Conservation (phyloP, 176 grass and related monocot genomes). For the Avena atlantica region DNA sequence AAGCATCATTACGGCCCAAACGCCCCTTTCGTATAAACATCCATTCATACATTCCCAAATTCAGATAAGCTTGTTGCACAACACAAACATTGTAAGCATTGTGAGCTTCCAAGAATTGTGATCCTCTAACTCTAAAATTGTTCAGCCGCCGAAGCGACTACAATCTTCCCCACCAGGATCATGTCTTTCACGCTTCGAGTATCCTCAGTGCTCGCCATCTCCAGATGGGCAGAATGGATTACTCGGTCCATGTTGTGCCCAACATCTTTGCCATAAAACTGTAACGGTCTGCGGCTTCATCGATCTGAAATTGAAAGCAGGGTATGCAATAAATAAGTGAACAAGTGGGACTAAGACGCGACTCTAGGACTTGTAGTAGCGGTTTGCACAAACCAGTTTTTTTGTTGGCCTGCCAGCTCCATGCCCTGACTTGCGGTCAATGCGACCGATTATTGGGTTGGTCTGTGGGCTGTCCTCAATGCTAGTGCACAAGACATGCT, state of each 20-base stretch:
- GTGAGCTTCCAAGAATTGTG: not conserved
- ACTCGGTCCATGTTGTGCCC: constrained; percentile 66
- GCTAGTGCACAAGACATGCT: constrained; percentile 71
- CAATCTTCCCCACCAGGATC: not conserved
- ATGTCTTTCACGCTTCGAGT: not conserved
- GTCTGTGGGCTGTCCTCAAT: constrained; percentile 53
- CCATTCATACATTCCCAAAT: not conserved
- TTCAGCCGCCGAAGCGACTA: not conserved
- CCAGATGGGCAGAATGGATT: not conserved
- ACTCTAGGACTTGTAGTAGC: not conserved
- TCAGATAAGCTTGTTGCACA: not conserved
- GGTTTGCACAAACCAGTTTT: constrained; percentile 64
- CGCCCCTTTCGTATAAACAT: not conserved
- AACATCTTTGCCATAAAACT: constrained; percentile 95
- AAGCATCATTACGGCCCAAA: not conserved
- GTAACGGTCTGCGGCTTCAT: constrained; percentile 79
- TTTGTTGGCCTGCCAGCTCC: constrained; percentile 90
- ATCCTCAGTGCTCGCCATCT: not conserved
- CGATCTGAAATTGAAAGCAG: constrained; percentile 61
- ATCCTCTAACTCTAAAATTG: not conserved
- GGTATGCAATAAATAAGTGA: constrained; percentile 27
- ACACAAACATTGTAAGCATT: constrained; percentile 24
- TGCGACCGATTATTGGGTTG: constrained; percentile 90
- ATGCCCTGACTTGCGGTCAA: constrained; percentile 88
- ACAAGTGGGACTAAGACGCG: not conserved